These are phyloP conservation scores for Podochytrium sp. DNA, from an alignment of 192 early-diverging fungal species.

Conservation along the genomic window DNA sequence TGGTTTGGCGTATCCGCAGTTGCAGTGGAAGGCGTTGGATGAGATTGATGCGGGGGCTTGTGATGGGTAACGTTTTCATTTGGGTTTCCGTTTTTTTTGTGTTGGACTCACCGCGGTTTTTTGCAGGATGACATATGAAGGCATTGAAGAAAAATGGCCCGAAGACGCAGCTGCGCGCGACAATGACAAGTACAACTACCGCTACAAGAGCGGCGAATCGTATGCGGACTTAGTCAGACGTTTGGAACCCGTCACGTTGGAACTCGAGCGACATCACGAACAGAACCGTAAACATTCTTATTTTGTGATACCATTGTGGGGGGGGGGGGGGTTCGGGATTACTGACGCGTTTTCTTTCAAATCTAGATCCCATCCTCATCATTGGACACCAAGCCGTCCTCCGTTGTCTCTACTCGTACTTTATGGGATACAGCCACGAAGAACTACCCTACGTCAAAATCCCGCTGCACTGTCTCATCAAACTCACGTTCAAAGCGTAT, in stretches of 20 bases:
- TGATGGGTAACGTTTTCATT: slow-evolving; percentile 83
- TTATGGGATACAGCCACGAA: slow-evolving; percentile 89
- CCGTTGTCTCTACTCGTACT: slow-evolving; percentile 97
- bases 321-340: too few relatives aligned
- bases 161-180: slow-evolving; percentile 94
- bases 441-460: slow-evolving; percentile 99
- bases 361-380: slow-evolving; percentile 94
- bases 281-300: too few relatives aligned
- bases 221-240: slow-evolving; percentile 95
- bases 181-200: slow-evolving; percentile 88
- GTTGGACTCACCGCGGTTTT: slow-evolving; percentile 97
- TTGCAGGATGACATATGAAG: slow-evolving; percentile 98
- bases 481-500: slow-evolving; percentile 96
- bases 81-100: slow-evolving; percentile 84
- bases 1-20: slow-evolving; percentile 80
- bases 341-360: too few relatives aligned
- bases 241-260: slow-evolving; percentile 98
- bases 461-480: slow-evolving; percentile 95
- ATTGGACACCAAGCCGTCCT: slow-evolving; percentile 98
- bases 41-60: slow-evolving; percentile 97
- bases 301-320: too few relatives aligned
- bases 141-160: slow-evolving; percentile 92
- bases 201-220: slow-evolving; percentile 69
- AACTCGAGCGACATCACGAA: slow-evolving; percentile 89
- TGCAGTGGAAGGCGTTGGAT: slow-evolving; percentile 97